Base-by-base conservation (phyloP, 2,329 filamentous ascomycete genomes). In the Fusarium verticillioides region DNA sequence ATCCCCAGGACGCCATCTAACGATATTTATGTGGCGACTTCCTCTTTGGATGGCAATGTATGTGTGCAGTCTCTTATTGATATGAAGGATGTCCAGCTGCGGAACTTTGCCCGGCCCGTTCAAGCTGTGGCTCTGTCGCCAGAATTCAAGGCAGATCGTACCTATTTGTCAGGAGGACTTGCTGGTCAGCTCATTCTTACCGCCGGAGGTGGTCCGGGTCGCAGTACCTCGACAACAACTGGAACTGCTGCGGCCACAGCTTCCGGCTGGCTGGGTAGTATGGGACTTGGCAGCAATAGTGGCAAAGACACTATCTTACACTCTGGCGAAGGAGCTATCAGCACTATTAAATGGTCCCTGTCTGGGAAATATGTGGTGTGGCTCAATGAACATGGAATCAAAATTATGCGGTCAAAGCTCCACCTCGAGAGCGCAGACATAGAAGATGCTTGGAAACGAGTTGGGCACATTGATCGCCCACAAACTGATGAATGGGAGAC, bases 371-470 rank as follows among this genome's bases (percentile, higher is more conserved):
- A 95, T 78, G 93, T 98, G 2, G 94, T 92, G 0, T 99, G 96
- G 96, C 88, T 97, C 44, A 99, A 98, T 78, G 96, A 99, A 82
- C 93, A 97, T 78, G 96, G 96, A 8, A 97, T 98, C 80, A 98
- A 98, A 81, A 96, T 99, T 69, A 98, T 98, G 95, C 90, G 96
- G 42, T 94, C 94, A 9, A 94, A 96, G 79, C 80, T 97, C 26
- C 90, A 95, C 75, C 87, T 98, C 9, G 94, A 97, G 10, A 91
- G 86, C 70, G 87, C 88, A 18, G 93, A 97, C 78, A 85, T 88
- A 4, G 95, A 98, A 21, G 91, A 93, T 73, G 94, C 95, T 5
- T 99, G 97, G 97, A 97, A 96, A 82, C 89, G 96, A 15, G 94
- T 99, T 71, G 95, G 94, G 30, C 96, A 98, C 79, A 92, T 97